Base-by-base conservation (phyloP, 2,329 filamentous ascomycete genomes). In the Fusarium begoniae region DNA sequence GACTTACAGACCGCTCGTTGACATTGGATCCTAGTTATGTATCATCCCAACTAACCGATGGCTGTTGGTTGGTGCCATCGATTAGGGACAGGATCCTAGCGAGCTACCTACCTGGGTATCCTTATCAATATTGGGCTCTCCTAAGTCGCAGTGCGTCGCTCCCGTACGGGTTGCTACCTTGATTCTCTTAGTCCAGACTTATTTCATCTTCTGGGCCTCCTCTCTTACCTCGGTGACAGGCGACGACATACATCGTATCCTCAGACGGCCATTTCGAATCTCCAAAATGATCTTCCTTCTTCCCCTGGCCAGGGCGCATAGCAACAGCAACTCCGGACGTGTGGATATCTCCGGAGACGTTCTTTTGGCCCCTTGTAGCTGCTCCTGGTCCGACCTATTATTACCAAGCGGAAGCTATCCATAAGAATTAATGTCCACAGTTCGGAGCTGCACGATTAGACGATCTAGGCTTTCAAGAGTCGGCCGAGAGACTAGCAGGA, bases 251-350 rank as follows among this genome's bases (percentile, higher is more conserved):
- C 53, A 71, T 67, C 59, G 53, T 65, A 54, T 51, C 45, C 32
- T 53, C 60, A 74, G 60, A 55, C 57, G 43, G 64, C 54, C 57
- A 63, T 75, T 63, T 66, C 32, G 62, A 70, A 70, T 75, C 63
- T 68, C 66, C 58, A 69, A 72, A 72, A 76, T 76, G 76, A 77
- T 78, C 76, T 72, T 69, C 51, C 63, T 54, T 54, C 55, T 61
- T 64, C 67, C 65, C 67, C 58, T 68, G 50, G 63, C 60, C 64
- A 61, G 69, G 66, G n/a, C 66, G 40, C 66, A 51, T 20, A n/a
- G 38, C 61, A 38, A 55, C 53, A 57, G 55, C 43, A 57, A 58
- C 38, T 32, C 44, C 35, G 61, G 53, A 63, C 56, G 44, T 57
- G 56, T 63, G 54, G 56, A 47, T 48, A 55, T 74, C 43, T 63